Evolutionary conservation across 768 basidiomycete species (phyloP).

Genomic region (Mycena rosella): DNA sequence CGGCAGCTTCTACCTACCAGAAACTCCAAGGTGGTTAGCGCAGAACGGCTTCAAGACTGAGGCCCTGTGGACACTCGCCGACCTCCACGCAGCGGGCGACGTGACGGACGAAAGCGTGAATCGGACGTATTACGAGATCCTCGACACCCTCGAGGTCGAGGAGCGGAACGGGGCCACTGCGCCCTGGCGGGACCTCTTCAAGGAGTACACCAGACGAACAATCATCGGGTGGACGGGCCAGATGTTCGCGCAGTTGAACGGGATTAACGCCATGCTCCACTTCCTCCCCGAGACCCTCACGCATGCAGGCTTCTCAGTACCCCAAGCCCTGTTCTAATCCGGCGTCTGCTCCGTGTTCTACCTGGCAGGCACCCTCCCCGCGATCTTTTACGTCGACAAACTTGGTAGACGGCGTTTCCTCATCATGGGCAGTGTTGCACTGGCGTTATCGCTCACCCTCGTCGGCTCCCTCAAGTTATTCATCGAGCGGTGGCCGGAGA

Average conservation of each 20-base stretch:
- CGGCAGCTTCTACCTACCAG: slow-evolving; percentile 62
- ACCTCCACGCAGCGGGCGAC: slow-evolving; percentile 67
- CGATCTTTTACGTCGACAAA: slow-evolving; percentile 65
- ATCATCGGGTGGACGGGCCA: slow-evolving; percentile 68
- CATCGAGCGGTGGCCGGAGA: slow-evolving; percentile 54
- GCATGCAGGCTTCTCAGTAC: slow-evolving; percentile 60
- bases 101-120: slow-evolving; percentile 55
- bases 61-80: slow-evolving; percentile 66
- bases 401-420: slow-evolving; percentile 67
- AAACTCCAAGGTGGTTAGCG: slow-evolving; percentile 68
- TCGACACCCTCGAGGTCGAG: slow-evolving; percentile 52
- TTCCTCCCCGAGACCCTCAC: slow-evolving; percentile 67
- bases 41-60: slow-evolving; percentile 65
- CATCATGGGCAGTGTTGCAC: slow-evolving; percentile 57
- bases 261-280: slow-evolving; percentile 70
- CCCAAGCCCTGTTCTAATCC: slow-evolving; percentile 59
- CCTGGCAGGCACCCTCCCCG: slow-evolving; percentile 63
- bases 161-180: slow-evolving; percentile 42
- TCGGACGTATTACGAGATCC: slow-evolving; percentile 61
- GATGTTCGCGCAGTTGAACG: slow-evolving; percentile 67
- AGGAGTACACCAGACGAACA: slow-evolving; percentile 61
- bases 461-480: slow-evolving; percentile 66
- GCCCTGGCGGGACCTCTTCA: slow-evolving; percentile 64
- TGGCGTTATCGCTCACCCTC: slow-evolving; percentile 60
- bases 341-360: slow-evolving; percentile 62